Evolutionary conservation across 768 basidiomycete genomes (phyloP).

Genomic region (Leucocoprinus birnbaumii): DNA sequence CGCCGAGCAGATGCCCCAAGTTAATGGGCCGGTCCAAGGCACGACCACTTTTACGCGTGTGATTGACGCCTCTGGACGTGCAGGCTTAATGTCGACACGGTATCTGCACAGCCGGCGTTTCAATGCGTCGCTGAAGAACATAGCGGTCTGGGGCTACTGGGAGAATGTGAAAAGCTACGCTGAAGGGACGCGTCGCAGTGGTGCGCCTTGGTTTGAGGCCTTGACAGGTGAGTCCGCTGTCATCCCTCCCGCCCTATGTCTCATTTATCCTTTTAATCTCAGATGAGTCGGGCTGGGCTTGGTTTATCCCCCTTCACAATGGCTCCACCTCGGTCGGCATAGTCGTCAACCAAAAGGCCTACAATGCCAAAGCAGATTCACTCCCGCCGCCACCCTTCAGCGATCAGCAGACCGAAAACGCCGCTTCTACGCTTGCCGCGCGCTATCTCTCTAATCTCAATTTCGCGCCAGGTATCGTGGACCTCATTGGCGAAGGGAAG

Average conservation of each 20-base stretch:
- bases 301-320: constrained; percentile 69
- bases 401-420: constrained; percentile 19
- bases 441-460: constrained; percentile 44
- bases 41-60: constrained; percentile 63
- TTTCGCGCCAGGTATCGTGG: constrained; percentile 44
- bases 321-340: constrained; percentile 61
- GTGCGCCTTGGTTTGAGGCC: constrained; percentile 70
- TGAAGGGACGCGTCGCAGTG: constrained; percentile 43
- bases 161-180: constrained; percentile 50
- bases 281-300: constrained; percentile 73
- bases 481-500: constrained; percentile 37
- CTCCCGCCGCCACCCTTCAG: constrained; percentile 27
- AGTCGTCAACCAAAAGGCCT: constrained; percentile 54
- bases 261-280: constrained; percentile 7
- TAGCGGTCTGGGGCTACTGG: constrained; percentile 83
- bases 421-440: constrained; percentile 25
- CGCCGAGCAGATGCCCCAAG: constrained; percentile 6
- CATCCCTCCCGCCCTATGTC: not conserved
- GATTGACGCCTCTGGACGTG: constrained; percentile 74
- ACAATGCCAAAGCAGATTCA: constrained; percentile 32
- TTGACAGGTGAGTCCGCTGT: constrained; percentile 47
- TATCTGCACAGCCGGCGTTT: constrained; percentile 70
- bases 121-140: constrained; percentile 67
- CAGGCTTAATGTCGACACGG: constrained; percentile 64
- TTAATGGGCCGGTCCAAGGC: constrained; percentile 29